These are phyloP conservation scores for Nannochloris sp. DNA, from an alignment of 139 green algal genomes.

Conservation along the genomic window DNA sequence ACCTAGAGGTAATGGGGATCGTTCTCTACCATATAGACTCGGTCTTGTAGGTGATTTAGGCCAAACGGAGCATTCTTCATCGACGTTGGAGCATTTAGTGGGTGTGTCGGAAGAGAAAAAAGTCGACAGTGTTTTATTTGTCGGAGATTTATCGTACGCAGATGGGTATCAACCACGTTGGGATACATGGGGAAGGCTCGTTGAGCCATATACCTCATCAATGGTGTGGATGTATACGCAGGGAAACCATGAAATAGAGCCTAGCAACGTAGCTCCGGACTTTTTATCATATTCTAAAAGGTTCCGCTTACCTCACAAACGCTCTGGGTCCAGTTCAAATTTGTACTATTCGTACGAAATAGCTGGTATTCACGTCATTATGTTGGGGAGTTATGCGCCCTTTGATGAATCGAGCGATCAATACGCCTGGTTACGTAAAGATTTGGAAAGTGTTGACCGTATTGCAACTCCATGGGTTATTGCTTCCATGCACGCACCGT, in stretches of 20 bases:
- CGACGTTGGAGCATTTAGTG: constrained; percentile 55
- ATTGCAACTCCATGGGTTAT: constrained; percentile 68
- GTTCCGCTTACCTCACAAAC: constrained; percentile 30
- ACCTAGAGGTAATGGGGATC: constrained; percentile 8
- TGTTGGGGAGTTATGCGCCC: constrained; percentile 42
- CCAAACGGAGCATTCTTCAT: constrained; percentile 61
- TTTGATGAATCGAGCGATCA: constrained; percentile 34
- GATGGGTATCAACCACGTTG: constrained; percentile 70
- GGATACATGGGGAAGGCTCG: constrained; percentile 62
- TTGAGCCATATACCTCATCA: constrained; percentile 37
- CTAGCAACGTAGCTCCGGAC: constrained; percentile 1
- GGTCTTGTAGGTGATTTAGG: constrained; percentile 65
- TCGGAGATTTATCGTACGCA: constrained; percentile 74
- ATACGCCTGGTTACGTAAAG: constrained; percentile 56
- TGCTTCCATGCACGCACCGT: constrained; percentile 65
- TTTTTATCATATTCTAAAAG: constrained; percentile 35
- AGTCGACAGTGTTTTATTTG: constrained; percentile 43
- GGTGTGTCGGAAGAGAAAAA: not conserved
- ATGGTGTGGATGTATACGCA: constrained; percentile 47
- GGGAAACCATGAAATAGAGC: constrained; percentile 70
- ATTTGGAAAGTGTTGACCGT: constrained; percentile 60
- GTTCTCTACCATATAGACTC: constrained; percentile 34
- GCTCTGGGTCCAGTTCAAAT: constrained; percentile 21
- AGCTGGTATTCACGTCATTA: constrained; percentile 49
- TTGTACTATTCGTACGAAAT: constrained; percentile 67